phyloP scores from a whole-genome alignment of 2,329 filamentous ascomycete species.

The Cladorrhinum sp. region DNA sequence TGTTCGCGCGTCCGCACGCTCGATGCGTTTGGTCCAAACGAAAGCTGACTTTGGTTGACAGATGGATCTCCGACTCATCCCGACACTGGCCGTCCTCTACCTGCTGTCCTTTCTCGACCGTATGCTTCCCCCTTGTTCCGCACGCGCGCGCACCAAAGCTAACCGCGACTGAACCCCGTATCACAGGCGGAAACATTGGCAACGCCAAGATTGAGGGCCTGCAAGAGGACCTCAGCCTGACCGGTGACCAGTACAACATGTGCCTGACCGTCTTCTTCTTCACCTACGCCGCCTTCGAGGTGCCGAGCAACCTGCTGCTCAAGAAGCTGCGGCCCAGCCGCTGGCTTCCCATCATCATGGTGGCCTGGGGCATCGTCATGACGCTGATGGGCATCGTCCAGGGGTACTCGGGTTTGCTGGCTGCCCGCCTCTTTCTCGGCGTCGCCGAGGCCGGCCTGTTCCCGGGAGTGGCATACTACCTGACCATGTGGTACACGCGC shows the following conservation, averaged over 20 bases:
- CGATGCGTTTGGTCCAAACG: too few species aligned
- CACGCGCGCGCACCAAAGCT: too few species aligned
- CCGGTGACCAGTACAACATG: conserved; percentile 67
- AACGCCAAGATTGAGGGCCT: conserved; percentile 65
- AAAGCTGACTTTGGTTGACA: too few species aligned
- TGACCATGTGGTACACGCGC: conserved; percentile 60
- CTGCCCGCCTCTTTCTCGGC: conserved; percentile 57
- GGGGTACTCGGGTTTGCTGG: conserved; percentile 46
- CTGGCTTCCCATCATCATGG: conserved; percentile 76
- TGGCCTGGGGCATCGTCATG: conserved; percentile 52
- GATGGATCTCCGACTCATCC: conserved; percentile 53
- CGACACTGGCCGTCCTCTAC: conserved; percentile 65
- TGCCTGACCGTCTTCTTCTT: conserved; percentile 74
- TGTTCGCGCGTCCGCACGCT: too few species aligned
- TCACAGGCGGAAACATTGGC: conserved; percentile 56
- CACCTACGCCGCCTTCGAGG: conserved; percentile 72
- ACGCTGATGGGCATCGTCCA: conserved; percentile 53
- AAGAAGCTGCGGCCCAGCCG: conserved; percentile 70
- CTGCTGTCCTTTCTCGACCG: conserved; percentile 67
- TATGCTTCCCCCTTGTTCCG: too few species aligned
- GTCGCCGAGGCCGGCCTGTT: conserved; percentile 66
- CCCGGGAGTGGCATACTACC: conserved; percentile 59
- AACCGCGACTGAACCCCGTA: background rate
- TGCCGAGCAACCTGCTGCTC: conserved; percentile 73
- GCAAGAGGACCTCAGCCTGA: conserved; percentile 54